A percentile compares a stretch with the other conserved stretches of the same genome.
These are phyloP conservation scores for Pachysolen tannophilus DNA, from an alignment of 805 yeast genomes.

Conservation along the genomic window DNA sequence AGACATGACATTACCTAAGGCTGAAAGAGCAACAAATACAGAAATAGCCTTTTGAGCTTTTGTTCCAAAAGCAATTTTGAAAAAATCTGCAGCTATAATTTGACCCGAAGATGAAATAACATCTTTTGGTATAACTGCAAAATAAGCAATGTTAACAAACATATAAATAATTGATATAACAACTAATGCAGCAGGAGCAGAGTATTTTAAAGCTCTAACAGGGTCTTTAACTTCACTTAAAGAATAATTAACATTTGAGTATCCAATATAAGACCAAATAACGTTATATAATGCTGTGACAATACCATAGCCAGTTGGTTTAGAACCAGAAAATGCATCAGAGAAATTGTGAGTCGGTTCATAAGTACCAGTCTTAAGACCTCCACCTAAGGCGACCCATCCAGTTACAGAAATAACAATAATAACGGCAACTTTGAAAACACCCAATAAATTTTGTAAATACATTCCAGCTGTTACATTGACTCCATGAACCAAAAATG, in stretches of 20 bases:
- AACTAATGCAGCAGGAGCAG: conserved; percentile 69
- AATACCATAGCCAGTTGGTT: conserved; percentile 45
- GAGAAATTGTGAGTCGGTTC: conserved; percentile 36
- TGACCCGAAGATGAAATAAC: conserved; percentile 53
- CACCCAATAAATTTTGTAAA: conserved; percentile 58
- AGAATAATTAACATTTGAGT: conserved; percentile 78
- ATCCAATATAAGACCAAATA: conserved; percentile 81
- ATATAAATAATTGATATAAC: conserved; percentile 58
- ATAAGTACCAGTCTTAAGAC: conserved; percentile 38
- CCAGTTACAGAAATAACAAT: conserved; percentile 68
- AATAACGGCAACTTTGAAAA: conserved; percentile 67
- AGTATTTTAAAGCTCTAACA: conserved; percentile 53
- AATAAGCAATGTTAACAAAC: conserved; percentile 72
- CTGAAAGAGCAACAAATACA: conserved; percentile 73
- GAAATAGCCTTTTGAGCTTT: conserved; percentile 66
- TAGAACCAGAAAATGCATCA: conserved; percentile 28
- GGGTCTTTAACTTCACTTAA: conserved; percentile 75
- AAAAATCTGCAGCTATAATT: conserved; percentile 69
- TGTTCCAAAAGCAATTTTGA: conserved; percentile 62
- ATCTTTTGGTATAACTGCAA: conserved; percentile 71
- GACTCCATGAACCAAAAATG: conserved; percentile 54
- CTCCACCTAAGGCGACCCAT: conserved; percentile 77
- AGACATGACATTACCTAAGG: conserved; percentile 74
- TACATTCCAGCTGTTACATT: conserved; percentile 60
- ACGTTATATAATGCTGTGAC: conserved; percentile 75